These are phyloP conservation scores for Prunus dulcis DNA, from an alignment of 306 rosid genomes.

Conservation along the genomic window DNA sequence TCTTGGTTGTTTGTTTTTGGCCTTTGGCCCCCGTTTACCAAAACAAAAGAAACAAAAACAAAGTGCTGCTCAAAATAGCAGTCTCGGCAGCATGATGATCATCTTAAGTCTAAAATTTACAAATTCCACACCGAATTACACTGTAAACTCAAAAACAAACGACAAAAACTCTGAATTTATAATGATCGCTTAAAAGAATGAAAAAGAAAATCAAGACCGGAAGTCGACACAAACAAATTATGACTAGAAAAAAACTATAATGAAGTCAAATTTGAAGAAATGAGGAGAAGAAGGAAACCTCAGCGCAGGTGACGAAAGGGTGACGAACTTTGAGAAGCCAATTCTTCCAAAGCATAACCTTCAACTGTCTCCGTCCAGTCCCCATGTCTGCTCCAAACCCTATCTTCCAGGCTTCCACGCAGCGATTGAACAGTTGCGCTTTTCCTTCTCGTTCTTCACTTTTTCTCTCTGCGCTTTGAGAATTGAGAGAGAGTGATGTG, in stretches of 20 bases:
- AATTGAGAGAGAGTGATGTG: neutral
- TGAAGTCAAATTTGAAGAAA: neutral
- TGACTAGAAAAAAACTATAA: neutral
- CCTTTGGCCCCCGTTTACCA: too few species aligned
- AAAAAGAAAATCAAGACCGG: neutral
- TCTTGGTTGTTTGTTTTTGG: too few species aligned
- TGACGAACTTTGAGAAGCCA: constrained; percentile 97
- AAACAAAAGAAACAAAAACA: neutral
- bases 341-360: constrained; percentile 88
- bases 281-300: constrained; percentile 40
- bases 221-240: neutral
- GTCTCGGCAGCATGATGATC: neutral
- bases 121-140: neutral
- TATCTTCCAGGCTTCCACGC: neutral
- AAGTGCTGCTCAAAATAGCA: neutral
- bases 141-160: neutral
- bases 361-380: constrained; percentile 65
- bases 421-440: neutral
- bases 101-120: neutral
- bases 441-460: neutral
- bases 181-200: neutral
- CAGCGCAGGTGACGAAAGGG: constrained; percentile 72
- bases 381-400: constrained; percentile 44
- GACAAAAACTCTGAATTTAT: neutral
- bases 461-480: neutral